A percentile compares a stretch with the other conserved stretches of the same genome.
Conservation (phyloP, 495 filamentous ascomycete genomes). For the Umbilicaria muhlenbergii region DNA sequence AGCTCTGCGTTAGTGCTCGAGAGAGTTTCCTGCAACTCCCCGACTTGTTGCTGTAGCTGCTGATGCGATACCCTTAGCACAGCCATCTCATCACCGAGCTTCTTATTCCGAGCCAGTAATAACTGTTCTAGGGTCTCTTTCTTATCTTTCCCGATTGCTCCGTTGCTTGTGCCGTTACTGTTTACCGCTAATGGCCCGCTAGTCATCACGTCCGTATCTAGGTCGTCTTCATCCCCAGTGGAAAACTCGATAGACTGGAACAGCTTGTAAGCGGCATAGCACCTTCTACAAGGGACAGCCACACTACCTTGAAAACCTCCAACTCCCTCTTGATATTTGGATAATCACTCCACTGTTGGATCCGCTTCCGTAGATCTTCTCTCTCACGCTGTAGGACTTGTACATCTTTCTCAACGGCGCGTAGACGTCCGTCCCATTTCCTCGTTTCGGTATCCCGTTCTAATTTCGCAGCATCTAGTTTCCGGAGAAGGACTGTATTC, state of each 20-base stretch:
- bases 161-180: constrained; percentile 21
- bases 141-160: constrained; percentile 38
- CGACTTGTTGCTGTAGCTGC: constrained; percentile 68
- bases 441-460: constrained; percentile 68
- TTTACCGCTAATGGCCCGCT: constrained; percentile 5
- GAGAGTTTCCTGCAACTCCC: constrained; percentile 67
- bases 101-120: constrained; percentile 85
- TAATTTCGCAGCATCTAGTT: constrained; percentile 64
- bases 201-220: constrained; percentile 14
- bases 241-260: constrained; percentile 81
- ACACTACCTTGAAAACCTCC: constrained; percentile 68
- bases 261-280: constrained; percentile 1
- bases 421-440: constrained; percentile 28
- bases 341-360: constrained; percentile 86
- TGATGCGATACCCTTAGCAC: constrained; percentile 87
- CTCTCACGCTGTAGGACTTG: constrained; percentile 49
- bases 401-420: constrained; percentile 58
- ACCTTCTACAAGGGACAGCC: not conserved
- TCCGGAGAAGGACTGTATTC: constrained; percentile 77
- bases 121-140: constrained; percentile 82
- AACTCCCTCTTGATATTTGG: constrained; percentile 91
- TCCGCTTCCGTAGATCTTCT: constrained; percentile 55
- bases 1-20: constrained; percentile 74
- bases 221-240: constrained; percentile 71
- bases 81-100: constrained; percentile 83